Percentiles rank a stretch among this genome's conserved stretches.
Conservation (phyloP, 768 basidiomycete species). For the Udeniomyces megalosporus region DNA sequence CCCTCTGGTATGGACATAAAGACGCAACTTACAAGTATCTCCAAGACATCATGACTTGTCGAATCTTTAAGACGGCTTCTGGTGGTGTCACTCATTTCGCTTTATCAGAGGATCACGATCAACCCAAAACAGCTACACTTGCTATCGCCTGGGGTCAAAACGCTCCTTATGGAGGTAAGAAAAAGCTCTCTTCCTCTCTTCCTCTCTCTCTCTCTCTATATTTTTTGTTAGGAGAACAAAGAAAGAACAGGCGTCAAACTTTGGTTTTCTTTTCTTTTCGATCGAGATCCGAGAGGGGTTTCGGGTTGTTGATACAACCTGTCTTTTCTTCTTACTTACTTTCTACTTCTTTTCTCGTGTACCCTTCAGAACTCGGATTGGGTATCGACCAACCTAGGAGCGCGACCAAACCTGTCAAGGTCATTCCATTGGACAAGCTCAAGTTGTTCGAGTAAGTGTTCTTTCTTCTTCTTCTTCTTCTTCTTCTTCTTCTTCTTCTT, state of each 20-base stretch:
- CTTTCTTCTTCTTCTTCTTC: not conserved
- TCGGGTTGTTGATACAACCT: too few species aligned
- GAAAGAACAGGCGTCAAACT: too few species aligned
- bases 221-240: too few species aligned
- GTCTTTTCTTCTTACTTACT: slow-evolving; percentile 30
- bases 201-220: slow-evolving; percentile 42
- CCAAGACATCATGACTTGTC: slow-evolving; percentile 71
- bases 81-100: slow-evolving; percentile 87
- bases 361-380: slow-evolving; percentile 27
- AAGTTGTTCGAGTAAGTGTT: slow-evolving; percentile 56
- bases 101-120: slow-evolving; percentile 46
- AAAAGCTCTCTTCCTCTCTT: slow-evolving; percentile 48
- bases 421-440: slow-evolving; percentile 55
- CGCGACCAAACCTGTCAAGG: slow-evolving; percentile 35
- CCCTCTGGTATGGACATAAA: too few species aligned
- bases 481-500: not conserved
- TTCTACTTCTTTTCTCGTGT: slow-evolving; percentile 59
- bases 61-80: slow-evolving; percentile 47
- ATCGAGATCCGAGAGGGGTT: too few species aligned
- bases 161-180: slow-evolving; percentile 16
- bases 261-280: too few species aligned
- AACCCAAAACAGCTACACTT: slow-evolving; percentile 40
- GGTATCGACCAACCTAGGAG: slow-evolving; percentile 40
- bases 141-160: slow-evolving; percentile 43
- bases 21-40: slow-evolving; percentile 40